Evolutionary conservation across 2,329 filamentous ascomycete species (phyloP).

Genomic region (Cladosporium sp.): DNA sequence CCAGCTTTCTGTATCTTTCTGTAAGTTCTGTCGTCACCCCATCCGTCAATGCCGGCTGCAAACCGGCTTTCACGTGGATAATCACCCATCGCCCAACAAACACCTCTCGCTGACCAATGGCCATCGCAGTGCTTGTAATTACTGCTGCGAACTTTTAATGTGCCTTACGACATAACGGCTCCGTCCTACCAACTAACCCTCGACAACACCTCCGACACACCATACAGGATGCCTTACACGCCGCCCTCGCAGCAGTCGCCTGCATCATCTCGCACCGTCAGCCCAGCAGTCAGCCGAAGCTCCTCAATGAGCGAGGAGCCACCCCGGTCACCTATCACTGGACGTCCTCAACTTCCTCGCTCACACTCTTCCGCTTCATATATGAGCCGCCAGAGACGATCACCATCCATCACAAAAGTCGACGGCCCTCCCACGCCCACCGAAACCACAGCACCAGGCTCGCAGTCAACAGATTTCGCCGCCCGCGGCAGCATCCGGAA

Average conservation of each 20-base stretch:
- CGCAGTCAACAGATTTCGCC: constrained; percentile 26
- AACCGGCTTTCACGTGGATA: too few species aligned
- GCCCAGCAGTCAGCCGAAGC: constrained; percentile 47
- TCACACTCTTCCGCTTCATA: constrained; percentile 58
- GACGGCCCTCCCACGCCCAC: constrained; percentile 28
- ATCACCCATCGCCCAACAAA: not conserved
- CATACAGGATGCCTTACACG: constrained; percentile 76
- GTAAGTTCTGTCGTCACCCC: constrained; percentile 21
- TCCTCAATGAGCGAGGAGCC: constrained; percentile 46
- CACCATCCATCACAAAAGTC: constrained; percentile 47
- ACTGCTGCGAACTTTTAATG: constrained; percentile 35
- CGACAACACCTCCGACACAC: constrained; percentile 26
- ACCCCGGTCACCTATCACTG: constrained; percentile 32
- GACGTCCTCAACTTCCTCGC: constrained; percentile 49
- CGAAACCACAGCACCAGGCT: constrained; percentile 17
- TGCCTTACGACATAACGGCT: constrained; percentile 34
- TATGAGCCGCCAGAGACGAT: constrained; percentile 58
- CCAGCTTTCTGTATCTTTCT: constrained; percentile 28
- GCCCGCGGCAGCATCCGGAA: constrained; percentile 65
- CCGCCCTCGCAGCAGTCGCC: constrained; percentile 66
- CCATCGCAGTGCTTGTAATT: constrained; percentile 11
- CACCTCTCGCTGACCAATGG: constrained; percentile 10
- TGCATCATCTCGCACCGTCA: constrained; percentile 51
- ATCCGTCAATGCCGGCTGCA: not conserved
- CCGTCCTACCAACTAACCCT: constrained; percentile 30